Evolutionary conservation across 441 rosid species (phyloP), one percentile per base, ranked within the genome.

Genomic region (Populus tomentosa): DNA sequence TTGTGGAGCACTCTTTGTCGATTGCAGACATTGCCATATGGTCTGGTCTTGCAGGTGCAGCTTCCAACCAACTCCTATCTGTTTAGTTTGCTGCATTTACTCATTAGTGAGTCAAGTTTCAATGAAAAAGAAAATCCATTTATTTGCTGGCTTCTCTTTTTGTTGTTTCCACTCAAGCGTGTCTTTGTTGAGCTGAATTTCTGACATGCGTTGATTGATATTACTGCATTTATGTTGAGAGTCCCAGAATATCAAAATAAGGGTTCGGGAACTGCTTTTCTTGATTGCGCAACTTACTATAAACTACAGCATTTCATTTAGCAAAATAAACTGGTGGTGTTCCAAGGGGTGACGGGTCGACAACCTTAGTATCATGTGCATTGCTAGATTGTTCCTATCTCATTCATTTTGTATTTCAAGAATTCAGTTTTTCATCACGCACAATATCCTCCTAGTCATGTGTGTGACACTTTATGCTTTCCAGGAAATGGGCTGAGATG

Each of bases 21-120:
- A 87, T 95, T 77, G 98, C 94, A 32, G 99, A 94, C 65, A 81
- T 95, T 70, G 97, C 92, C 23, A 79, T 94, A 71, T 95, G 99
- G 98, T 89, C 99, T 1, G 90, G 90, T 80, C 91, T 95, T 28
- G 87, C 95, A 73, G 98, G 97, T 95, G 84, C 71, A 21, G 68
- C 32, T 59, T 81, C 74, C 71, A 36, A 23, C 74, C 71, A 36
- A 23, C 40, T 21, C 11, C 65, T 64, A n/a, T 36, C 42, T 36
- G 33, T 32, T 20, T 77, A 33, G n/a, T 77, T 73, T 61, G 5
- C 11, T 69, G 46, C 35, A 11, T n/a, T 59, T 59, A 59, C n/a
- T 56, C 23, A n/a, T 1, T n/a, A 20, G 24, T n/a, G 24, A 20
- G 23, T 59, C 63, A n/a, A 59, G n/a, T 59, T 59, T n/a, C 24